phyloP scores from a whole-genome alignment of 805 yeast genomes.

The Ogataea neopini region DNA sequence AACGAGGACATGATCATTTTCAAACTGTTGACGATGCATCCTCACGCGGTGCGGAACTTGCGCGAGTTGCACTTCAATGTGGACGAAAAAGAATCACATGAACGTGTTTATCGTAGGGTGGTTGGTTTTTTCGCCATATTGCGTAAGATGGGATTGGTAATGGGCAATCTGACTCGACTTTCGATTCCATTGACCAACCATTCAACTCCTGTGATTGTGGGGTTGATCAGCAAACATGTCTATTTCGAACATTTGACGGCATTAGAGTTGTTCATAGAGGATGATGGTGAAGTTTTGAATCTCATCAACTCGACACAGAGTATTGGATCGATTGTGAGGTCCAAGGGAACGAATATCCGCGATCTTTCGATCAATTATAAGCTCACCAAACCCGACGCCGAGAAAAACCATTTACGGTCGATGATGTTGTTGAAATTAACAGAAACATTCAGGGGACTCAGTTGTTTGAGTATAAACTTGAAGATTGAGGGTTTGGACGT shows the following conservation, averaged over 20 bases:
- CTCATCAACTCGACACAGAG: slow-evolving; percentile 32
- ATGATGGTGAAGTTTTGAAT: slow-evolving; percentile 32
- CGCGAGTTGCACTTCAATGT: slow-evolving; percentile 30
- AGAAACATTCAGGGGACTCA: slow-evolving; percentile 28
- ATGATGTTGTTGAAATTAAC: slow-evolving; percentile 34
- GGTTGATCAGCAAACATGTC: slow-evolving; percentile 31
- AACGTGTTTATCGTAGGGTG: slow-evolving; percentile 33
- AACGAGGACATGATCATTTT: slow-evolving; percentile 38
- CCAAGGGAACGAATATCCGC: slow-evolving; percentile 28
- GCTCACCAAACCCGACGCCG: slow-evolving; percentile 27
- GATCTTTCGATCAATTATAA: slow-evolving; percentile 29
- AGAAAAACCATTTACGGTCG: slow-evolving; percentile 36
- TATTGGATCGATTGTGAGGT: slow-evolving; percentile 25
- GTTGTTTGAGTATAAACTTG: slow-evolving; percentile 26
- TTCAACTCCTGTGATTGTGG: slow-evolving; percentile 32
- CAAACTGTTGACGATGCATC: slow-evolving; percentile 30
- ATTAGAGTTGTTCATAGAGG: slow-evolving; percentile 32
- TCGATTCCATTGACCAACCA: slow-evolving; percentile 35
- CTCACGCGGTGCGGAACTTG: slow-evolving; percentile 27
- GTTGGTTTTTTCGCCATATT: slow-evolving; percentile 38
- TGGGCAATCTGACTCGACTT: slow-evolving; percentile 28
- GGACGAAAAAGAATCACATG: slow-evolving; percentile 25
- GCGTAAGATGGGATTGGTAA: slow-evolving; percentile 31
- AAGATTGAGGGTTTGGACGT: slow-evolving; percentile 31
- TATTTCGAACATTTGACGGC: slow-evolving; percentile 32